These are phyloP conservation scores for Leccinum subspadiceum DNA, from an alignment of 1,284 basidiomycete genomes.

Conservation along the genomic window DNA sequence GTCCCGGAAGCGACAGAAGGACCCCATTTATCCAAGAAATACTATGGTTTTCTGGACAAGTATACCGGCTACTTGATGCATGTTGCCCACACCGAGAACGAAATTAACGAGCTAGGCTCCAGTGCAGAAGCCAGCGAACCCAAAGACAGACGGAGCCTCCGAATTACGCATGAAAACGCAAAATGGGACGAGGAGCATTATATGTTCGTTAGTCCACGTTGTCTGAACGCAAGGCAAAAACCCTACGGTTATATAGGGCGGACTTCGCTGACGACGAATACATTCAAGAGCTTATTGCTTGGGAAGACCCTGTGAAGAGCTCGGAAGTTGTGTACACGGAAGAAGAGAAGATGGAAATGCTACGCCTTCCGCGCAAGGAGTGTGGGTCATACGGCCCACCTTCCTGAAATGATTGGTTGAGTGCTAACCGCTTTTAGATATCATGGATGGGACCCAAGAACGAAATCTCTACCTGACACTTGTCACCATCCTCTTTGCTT, in stretches of 20 bases:
- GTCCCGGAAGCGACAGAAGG: slow-evolving; percentile 42
- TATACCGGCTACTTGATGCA: slow-evolving; percentile 73
- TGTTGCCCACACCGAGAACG: slow-evolving; percentile 69
- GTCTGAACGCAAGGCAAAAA: not conserved
- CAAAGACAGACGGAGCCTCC: slow-evolving; percentile 46
- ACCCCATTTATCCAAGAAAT: slow-evolving; percentile 42
- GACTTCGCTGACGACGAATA: slow-evolving; percentile 74
- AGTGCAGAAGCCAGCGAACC: slow-evolving; percentile 53
- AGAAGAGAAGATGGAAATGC: slow-evolving; percentile 64
- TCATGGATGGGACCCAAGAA: slow-evolving; percentile 52
- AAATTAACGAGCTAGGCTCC: slow-evolving; percentile 72
- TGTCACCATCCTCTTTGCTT: slow-evolving; percentile 67
- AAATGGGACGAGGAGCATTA: slow-evolving; percentile 84
- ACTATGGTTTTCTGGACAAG: slow-evolving; percentile 72
- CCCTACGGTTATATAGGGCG: slow-evolving; percentile 47
- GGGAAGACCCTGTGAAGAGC: slow-evolving; percentile 51
- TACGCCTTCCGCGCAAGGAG: slow-evolving; percentile 72
- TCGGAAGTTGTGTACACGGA: slow-evolving; percentile 58
- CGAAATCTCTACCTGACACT: slow-evolving; percentile 65
- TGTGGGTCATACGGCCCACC: slow-evolving; percentile 46
- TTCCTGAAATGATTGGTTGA: not conserved
- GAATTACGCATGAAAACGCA: slow-evolving; percentile 59
- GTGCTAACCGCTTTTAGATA: slow-evolving; percentile 43
- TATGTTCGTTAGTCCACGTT: slow-evolving; percentile 47
- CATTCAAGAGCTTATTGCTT: slow-evolving; percentile 65